Evolutionary conservation across 2,329 filamentous ascomycete species (phyloP).

Genomic region (Aspergillus quadrilineatus): DNA sequence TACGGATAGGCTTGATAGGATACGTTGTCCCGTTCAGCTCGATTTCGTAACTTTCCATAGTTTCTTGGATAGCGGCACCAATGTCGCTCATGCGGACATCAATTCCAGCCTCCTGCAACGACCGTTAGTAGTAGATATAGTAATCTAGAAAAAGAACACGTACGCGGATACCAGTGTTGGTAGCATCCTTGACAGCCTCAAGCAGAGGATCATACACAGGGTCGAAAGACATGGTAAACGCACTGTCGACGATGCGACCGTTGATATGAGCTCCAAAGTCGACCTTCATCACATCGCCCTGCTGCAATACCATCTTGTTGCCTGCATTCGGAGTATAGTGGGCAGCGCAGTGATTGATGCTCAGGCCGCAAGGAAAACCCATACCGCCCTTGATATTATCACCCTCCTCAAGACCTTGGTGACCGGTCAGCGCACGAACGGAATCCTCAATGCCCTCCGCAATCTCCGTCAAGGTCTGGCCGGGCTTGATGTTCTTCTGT

Average conservation of each 20-base stretch:
- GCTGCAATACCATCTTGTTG: conserved; percentile 69
- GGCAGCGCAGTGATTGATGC: conserved; percentile 79
- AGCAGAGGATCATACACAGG: conserved; percentile 68
- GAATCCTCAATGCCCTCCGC: conserved; percentile 84
- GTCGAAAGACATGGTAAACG: conserved; percentile 68
- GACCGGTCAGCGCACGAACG: conserved; percentile 73
- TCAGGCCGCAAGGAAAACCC: conserved; percentile 82
- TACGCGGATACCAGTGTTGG: conserved; percentile 70
- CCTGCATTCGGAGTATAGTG: conserved; percentile 87
- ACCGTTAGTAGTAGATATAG: neutral
- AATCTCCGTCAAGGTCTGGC: conserved; percentile 76
- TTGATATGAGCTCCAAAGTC: conserved; percentile 72
- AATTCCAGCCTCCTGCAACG: conserved; percentile 74
- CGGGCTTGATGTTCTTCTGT: conserved; percentile 76
- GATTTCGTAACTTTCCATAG: conserved; percentile 90
- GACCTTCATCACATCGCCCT: conserved; percentile 71
- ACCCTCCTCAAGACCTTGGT: conserved; percentile 73
- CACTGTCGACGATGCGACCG: conserved; percentile 69
- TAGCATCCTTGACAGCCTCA: conserved; percentile 65
- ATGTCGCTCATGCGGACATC: conserved; percentile 87
- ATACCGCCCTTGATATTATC: conserved; percentile 77
- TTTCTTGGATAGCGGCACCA: conserved; percentile 79
- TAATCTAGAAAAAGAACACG: conserved; percentile 16
- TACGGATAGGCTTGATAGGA: conserved; percentile 80
- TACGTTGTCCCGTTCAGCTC: conserved; percentile 76